Evolutionary conservation across 768 basidiomycete genomes (phyloP), one percentile per base, ranked within the genome.

Genomic region (Myochromella boudieri): DNA sequence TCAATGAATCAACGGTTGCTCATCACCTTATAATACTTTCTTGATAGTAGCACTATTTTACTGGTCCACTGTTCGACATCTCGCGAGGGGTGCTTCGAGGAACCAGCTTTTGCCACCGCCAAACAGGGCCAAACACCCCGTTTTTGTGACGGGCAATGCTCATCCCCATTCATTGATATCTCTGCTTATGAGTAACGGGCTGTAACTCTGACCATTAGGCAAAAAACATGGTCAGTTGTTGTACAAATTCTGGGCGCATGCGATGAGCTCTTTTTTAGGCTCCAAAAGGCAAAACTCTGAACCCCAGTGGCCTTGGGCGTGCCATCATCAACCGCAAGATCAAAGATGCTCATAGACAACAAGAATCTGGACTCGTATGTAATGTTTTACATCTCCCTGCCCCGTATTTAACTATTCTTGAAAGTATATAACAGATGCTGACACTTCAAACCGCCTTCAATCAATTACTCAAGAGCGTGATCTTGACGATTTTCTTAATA

Each of bases 391-490:
- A 37, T 38, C 37, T 38, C 22, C n/a, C 27, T 48, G 25, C 22
- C 14, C 5, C 32, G 49, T 38, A n/a, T 25, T 43, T 54, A 37
- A 51, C 20, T 37, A 37, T 37, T 24, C 2, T n/a, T n/a, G 44
- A 31, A 57, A 91, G 91, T 93, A 87, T 65, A 78, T 81, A 4
- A 84, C 88, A 2, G 92, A 95, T 57, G 41, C 83, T 15, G 85
- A 89, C 46, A 64, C 76, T 9, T 76, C 82, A 6, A 75, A 74
- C 43, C 83, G 84, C 26, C 76, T 99, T 28, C 82, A 85, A 61
- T 97, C 95, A 0, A 84, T 99, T 17, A 99, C 97, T 0, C 95
- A 98, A 68, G 95, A 99, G 69, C 74, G 83, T 45, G 94, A 97
- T 71, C 74, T 99, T 15, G 94, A 97, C 55, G 95, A 95, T 67